Percentiles rank a stretch among this genome's conserved stretches.
phyloP scores from a whole-genome alignment of 441 rosid genomes.

The Erysimum pusillum region DNA sequence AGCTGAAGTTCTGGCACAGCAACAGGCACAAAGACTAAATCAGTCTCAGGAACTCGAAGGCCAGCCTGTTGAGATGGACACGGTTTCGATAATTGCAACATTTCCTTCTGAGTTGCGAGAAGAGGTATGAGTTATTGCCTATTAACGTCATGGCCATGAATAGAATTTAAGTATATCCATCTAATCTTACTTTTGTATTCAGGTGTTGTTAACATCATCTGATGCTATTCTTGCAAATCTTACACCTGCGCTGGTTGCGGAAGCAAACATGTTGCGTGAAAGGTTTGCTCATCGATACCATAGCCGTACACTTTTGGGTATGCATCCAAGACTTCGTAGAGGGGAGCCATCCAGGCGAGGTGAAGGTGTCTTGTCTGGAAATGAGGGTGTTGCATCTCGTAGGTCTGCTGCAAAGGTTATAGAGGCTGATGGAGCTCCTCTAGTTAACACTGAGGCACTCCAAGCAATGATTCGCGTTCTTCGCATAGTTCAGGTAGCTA shows the following conservation, averaged over 20 bases:
- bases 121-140: constrained; percentile 66
- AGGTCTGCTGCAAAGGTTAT: constrained; percentile 78
- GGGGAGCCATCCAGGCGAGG: constrained; percentile 94
- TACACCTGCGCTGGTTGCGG: constrained; percentile 98
- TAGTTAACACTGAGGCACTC: constrained; percentile 83
- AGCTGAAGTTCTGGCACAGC: constrained; percentile 97
- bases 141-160: constrained; percentile 1
- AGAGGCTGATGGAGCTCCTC: constrained; percentile 94
- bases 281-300: constrained; percentile 94
- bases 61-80: constrained; percentile 99
- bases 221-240: constrained; percentile 99
- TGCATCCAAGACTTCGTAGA: constrained; percentile 96
- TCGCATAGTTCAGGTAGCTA: constrained; percentile 97
- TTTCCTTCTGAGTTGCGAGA: constrained; percentile 98
- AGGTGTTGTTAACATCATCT: constrained; percentile 96
- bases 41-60: constrained; percentile 99
- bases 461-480: constrained; percentile 91
- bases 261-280: constrained; percentile 98
- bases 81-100: constrained; percentile 96
- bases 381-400: constrained; percentile 70
- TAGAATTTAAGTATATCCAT: constrained; percentile 11
- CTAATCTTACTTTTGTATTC: constrained; percentile 39
- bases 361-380: constrained; percentile 79
- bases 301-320: constrained; percentile 87
- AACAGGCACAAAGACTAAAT: constrained; percentile 92